Percentiles rank a stretch among this genome's conserved stretches.
These are phyloP conservation scores for Microcera coccophila DNA, from an alignment of 2,329 filamentous ascomycete species.

Conservation along the genomic window DNA sequence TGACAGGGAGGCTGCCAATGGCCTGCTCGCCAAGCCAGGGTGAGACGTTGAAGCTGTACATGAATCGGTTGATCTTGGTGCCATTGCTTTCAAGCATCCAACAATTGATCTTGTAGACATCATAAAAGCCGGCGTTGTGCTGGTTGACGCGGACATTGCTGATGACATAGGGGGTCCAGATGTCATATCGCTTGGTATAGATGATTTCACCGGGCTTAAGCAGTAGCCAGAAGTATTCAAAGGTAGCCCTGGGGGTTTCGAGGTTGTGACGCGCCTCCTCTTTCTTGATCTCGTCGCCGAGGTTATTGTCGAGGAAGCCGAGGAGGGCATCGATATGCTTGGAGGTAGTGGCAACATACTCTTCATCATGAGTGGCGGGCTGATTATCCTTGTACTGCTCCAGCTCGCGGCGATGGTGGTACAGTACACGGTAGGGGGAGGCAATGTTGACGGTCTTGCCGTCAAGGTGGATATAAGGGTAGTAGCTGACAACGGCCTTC, in stretches of 20 bases:
- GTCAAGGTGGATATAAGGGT: constrained; percentile 39
- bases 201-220: constrained; percentile 44
- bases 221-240: constrained; percentile 44
- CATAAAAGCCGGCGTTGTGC: constrained; percentile 5
- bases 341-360: constrained; percentile 39
- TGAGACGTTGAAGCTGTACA: constrained; percentile 34
- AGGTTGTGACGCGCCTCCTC: constrained; percentile 40
- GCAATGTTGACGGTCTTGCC: constrained; percentile 37
- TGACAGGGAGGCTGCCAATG: constrained; percentile 38
- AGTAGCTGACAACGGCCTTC: constrained; percentile 46
- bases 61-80: constrained; percentile 35
- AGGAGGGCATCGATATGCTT: constrained; percentile 46
- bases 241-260: constrained; percentile 40
- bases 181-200: constrained; percentile 38
- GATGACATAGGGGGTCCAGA: constrained; percentile 42
- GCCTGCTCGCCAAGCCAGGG: constrained; percentile 43
- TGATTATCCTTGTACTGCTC: constrained; percentile 40
- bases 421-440: constrained; percentile 46
- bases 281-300: constrained; percentile 35
- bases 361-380: constrained; percentile 37
- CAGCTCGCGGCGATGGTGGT: constrained; percentile 44
- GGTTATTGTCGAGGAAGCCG: constrained; percentile 38
- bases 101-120: constrained; percentile 32
- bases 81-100: constrained; percentile 41
- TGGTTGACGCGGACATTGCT: constrained; percentile 29